A percentile compares a stretch with the other conserved stretches of the same genome.
These are phyloP conservation scores for Pythium insidiosum DNA, from an alignment of 352 stramenopile species.

Conservation along the genomic window DNA sequence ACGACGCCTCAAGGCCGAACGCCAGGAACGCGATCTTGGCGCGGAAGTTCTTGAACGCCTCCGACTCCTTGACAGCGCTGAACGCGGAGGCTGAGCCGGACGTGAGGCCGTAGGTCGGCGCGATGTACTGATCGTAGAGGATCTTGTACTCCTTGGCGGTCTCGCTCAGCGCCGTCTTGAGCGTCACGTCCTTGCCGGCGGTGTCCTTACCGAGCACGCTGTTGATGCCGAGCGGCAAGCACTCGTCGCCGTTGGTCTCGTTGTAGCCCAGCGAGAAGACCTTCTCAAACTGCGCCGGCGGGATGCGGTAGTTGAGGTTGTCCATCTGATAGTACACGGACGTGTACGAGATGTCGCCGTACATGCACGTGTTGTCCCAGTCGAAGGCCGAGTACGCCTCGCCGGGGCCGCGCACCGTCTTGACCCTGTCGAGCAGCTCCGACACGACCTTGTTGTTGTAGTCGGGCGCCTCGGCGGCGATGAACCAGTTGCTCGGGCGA, in stretches of 20 bases:
- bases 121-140: conserved; percentile 50
- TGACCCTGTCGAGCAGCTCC: conserved; percentile 27
- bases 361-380: conserved; percentile 68
- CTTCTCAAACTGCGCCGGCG: conserved; percentile 26
- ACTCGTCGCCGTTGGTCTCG: conserved; percentile 31
- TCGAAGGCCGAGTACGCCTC: conserved; percentile 48
- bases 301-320: conserved; percentile 43
- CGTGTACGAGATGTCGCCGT: conserved; percentile 59
- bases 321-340: conserved; percentile 51
- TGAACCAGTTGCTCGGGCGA: conserved; percentile 17
- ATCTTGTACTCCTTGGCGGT: conserved; percentile 36
- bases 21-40: conserved; percentile 43
- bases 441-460: conserved; percentile 52
- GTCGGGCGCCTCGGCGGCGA: conserved; percentile 35
- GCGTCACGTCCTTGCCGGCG: conserved; percentile 30
- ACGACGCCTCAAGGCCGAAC: conserved; percentile 35
- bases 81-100: conserved; percentile 6
- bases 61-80: conserved; percentile 21
- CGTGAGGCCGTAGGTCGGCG: conserved; percentile 31
- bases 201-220: conserved; percentile 34
- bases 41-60: conserved; percentile 47
- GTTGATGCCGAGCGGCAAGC: conserved; percentile 30
- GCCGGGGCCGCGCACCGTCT: conserved; percentile 19
- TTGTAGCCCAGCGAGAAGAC: conserved; percentile 49
- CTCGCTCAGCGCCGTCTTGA: conserved; percentile 19